Evolutionary conservation across 2,329 filamentous ascomycete species (phyloP).

Genomic region (Penicillium freii): DNA sequence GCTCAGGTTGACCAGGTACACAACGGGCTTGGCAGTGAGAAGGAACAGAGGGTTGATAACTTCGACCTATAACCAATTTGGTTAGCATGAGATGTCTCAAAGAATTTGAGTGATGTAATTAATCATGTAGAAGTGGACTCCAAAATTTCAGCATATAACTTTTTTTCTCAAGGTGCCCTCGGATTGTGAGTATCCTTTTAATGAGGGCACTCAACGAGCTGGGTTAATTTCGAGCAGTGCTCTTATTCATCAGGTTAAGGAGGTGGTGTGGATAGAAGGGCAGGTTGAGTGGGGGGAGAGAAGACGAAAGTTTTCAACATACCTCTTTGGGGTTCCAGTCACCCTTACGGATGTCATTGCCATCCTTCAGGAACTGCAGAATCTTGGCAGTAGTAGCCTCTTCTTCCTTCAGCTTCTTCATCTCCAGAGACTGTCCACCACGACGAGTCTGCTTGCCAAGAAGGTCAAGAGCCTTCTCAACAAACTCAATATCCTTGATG

Average conservation of each 20-base stretch:
- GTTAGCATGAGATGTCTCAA: conserved; percentile 22
- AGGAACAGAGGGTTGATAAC: conserved; percentile 96
- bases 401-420: conserved; percentile 96
- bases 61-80: conserved; percentile 67
- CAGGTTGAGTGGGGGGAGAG: not conserved
- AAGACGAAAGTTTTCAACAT: conserved; percentile 37
- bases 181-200: conserved; percentile 58
- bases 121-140: conserved; percentile 18
- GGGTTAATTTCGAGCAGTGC: conserved; percentile 90
- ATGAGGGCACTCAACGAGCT: conserved; percentile 96
- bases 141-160: conserved; percentile 64
- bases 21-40: conserved; percentile 92
- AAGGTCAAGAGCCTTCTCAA: conserved; percentile 89
- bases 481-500: conserved; percentile 98
- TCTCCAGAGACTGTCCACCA: conserved; percentile 92
- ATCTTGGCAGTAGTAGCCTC: conserved; percentile 92
- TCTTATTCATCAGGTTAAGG: conserved; percentile 93
- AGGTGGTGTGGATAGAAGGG: conserved; percentile 7
- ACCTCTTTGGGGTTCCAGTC: conserved; percentile 94
- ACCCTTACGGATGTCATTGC: conserved; percentile 91
- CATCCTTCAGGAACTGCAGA: conserved; percentile 74
- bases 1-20: conserved; percentile 94
- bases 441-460: conserved; percentile 91
- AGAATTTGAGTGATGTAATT: conserved; percentile 15
- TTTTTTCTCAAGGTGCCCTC: conserved; percentile 88